Conservation (phyloP, 2,329 filamentous ascomycete genomes). For the Clarireedia sp. region DNA sequence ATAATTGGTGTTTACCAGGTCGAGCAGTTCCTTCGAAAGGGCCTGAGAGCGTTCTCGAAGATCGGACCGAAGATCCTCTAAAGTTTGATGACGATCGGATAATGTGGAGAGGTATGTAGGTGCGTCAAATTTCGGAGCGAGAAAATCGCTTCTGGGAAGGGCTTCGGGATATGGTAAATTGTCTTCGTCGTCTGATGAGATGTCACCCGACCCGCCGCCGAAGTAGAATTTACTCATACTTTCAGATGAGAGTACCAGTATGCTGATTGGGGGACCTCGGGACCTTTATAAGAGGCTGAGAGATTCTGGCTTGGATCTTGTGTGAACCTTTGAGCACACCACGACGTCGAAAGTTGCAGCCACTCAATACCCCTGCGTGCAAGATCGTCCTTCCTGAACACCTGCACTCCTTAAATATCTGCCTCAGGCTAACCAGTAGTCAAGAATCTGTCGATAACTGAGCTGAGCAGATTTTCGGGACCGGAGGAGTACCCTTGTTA, state of each 20-base stretch:
- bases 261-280: too few relatives aligned
- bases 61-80: conserved; percentile 85
- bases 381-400: too few relatives aligned
- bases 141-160: conserved; percentile 75
- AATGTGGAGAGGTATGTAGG: conserved; percentile 76
- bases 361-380: too few relatives aligned
- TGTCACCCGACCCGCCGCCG: conserved; percentile 21
- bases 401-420: too few relatives aligned
- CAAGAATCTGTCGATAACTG: too few relatives aligned
- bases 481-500: neutral
- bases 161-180: conserved; percentile 83
- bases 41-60: conserved; percentile 71
- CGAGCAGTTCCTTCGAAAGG: conserved; percentile 79
- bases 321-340: neutral
- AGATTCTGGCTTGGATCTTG: neutral
- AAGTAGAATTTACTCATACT: conserved; percentile 43
- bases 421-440: too few relatives aligned
- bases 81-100: conserved; percentile 83
- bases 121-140: conserved; percentile 68
- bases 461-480: neutral
- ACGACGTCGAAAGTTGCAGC: neutral
- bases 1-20: conserved; percentile 94
- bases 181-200: conserved; percentile 45
- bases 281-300: neutral
- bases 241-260: neutral